A percentile compares a stretch with the other conserved stretches of the same genome.
These are phyloP conservation scores for Plasmopara viticola DNA, from an alignment of 352 stramenopile genomes.

Conservation along the genomic window DNA sequence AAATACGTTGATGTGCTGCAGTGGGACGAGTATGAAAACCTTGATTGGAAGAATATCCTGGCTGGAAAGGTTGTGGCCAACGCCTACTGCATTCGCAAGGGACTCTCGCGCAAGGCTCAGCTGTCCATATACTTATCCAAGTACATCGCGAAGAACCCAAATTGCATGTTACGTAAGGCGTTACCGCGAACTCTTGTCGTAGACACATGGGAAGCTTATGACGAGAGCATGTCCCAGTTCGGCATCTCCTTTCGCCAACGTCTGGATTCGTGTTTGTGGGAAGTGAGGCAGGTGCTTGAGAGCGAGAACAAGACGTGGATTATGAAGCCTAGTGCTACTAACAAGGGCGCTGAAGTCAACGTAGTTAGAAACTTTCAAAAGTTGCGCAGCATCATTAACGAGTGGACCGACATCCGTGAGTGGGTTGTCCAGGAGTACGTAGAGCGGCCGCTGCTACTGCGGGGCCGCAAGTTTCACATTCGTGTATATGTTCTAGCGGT, in stretches of 20 bases:
- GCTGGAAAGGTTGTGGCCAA: constrained; percentile 48
- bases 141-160: constrained; percentile 57
- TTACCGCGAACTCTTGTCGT: constrained; percentile 54
- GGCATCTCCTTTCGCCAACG: constrained; percentile 52
- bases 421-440: constrained; percentile 62
- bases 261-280: constrained; percentile 52
- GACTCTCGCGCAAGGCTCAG: constrained; percentile 63
- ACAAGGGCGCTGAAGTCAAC: constrained; percentile 68
- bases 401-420: constrained; percentile 63
- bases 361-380: constrained; percentile 57
- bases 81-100: constrained; percentile 67
- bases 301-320: constrained; percentile 48
- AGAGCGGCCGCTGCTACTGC: constrained; percentile 45
- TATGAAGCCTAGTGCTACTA: constrained; percentile 68
- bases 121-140: constrained; percentile 62
- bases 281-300: constrained; percentile 43
- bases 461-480: constrained; percentile 66
- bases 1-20: constrained; percentile 14
- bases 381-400: constrained; percentile 50
- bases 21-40: constrained; percentile 65
- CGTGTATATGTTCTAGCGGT: constrained; percentile 56
- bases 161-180: constrained; percentile 38
- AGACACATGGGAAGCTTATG: constrained; percentile 67
- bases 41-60: constrained; percentile 54
- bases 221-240: constrained; percentile 49